These are phyloP conservation scores for Apodospora peruviana DNA, from an alignment of 495 filamentous ascomycete species.

Conservation along the genomic window DNA sequence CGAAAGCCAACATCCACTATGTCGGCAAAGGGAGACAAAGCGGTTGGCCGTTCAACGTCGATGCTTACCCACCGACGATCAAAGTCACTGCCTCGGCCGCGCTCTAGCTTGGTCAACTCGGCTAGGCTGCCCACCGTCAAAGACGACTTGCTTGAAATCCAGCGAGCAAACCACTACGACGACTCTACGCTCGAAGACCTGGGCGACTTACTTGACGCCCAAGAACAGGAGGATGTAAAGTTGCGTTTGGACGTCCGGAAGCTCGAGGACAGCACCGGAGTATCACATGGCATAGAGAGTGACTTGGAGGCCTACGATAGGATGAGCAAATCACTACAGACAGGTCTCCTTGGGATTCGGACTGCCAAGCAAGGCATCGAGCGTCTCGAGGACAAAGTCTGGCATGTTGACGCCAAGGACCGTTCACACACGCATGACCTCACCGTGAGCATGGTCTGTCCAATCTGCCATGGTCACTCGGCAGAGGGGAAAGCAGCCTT, in stretches of 20 bases:
- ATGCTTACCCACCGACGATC: conserved; percentile 20
- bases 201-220: conserved; percentile 32
- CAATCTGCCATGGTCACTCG: conserved; percentile 7
- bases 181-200: conserved; percentile 51
- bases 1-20: conserved; percentile 10
- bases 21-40: conserved; percentile 15
- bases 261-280: not conserved
- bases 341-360: conserved; percentile 56
- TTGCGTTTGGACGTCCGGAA: conserved; percentile 2
- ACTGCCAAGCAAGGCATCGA: conserved; percentile 62
- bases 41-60: conserved; percentile 22
- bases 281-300: conserved; percentile 30
- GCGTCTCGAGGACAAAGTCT: conserved; percentile 57
- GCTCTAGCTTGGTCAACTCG: conserved; percentile 40
- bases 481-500: not conserved
- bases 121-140: conserved; percentile 40
- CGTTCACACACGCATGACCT: not conserved
- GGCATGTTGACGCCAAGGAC: conserved; percentile 30
- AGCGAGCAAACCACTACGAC: conserved; percentile 42
- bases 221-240: conserved; percentile 3
- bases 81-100: conserved; percentile 28
- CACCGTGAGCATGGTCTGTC: conserved; percentile 8
- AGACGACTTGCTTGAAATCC: conserved; percentile 45
- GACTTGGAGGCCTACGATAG: conserved; percentile 50
- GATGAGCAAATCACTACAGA: conserved; percentile 54